Conservation (phyloP, 208 protist genomes). For the Leishmania amazonensis region DNA sequence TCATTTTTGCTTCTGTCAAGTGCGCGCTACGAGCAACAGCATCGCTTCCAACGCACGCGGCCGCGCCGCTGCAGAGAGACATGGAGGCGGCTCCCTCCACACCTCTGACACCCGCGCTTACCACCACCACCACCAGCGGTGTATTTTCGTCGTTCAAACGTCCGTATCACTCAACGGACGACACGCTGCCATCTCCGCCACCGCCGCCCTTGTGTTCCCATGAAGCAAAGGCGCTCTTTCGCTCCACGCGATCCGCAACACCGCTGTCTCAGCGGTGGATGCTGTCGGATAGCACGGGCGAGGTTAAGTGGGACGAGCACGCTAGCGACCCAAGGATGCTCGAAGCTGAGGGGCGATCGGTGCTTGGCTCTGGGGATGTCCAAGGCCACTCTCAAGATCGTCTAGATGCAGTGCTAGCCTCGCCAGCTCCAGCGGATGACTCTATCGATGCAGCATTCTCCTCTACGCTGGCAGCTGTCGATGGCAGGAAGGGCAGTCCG, state of each 20-base stretch:
- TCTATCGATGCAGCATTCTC: not conserved
- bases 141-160: not conserved
- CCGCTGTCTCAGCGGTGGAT: constrained; percentile 7
- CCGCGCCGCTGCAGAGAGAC: not conserved
- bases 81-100: not conserved
- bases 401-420: constrained; percentile 3
- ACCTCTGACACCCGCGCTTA: not conserved
- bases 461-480: not conserved
- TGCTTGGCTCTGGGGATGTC: not conserved
- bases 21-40: not conserved
- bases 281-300: constrained; percentile 6
- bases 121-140: not conserved
- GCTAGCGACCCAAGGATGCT: not conserved
- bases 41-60: not conserved
- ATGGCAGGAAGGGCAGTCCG: not conserved
- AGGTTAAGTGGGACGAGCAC: not conserved
- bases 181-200: constrained; percentile 20
- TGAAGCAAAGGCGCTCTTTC: not conserved
- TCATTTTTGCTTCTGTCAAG: not conserved
- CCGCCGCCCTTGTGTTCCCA: not conserved
- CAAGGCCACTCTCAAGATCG: not conserved
- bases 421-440: constrained; percentile 1
- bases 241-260: not conserved
- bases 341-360: not conserved
- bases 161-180: not conserved